phyloP scores from a whole-genome alignment of 208 protist genomes.

The Balamuthia mandrillaris region DNA sequence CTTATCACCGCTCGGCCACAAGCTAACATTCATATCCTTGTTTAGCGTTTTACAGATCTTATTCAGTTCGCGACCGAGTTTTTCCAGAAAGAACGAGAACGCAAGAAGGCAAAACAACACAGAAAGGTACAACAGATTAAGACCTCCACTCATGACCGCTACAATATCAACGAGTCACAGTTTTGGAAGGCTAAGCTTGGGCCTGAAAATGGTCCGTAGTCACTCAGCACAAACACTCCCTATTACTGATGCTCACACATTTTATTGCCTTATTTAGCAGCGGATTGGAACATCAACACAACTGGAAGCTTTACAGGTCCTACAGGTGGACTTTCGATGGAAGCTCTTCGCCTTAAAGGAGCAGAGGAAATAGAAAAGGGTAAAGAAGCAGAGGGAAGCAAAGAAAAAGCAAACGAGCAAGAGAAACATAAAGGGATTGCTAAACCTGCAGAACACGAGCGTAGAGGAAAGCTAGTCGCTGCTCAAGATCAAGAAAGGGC shows the following conservation, averaged over 20 bases:
- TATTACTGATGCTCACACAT: too few relatives aligned
- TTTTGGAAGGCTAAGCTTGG: background rate
- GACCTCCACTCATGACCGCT: background rate
- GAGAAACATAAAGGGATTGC: too few relatives aligned
- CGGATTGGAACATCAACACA: background rate
- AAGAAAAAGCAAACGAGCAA: too few relatives aligned
- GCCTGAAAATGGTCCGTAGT: too few relatives aligned
- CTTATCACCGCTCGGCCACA: background rate
- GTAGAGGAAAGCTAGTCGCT: too few relatives aligned
- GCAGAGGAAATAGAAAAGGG: too few relatives aligned
- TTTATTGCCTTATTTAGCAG: background rate
- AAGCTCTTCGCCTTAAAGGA: too few relatives aligned
- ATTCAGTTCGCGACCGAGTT: background rate
- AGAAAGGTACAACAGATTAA: background rate
- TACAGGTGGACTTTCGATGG: background rate
- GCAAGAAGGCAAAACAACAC: background rate
- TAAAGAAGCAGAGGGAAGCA: too few relatives aligned
- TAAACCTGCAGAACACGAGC: too few relatives aligned
- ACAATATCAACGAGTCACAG: conserved; percentile 6
- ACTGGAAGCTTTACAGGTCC: background rate
- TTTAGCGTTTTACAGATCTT: background rate
- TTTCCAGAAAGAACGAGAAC: background rate
- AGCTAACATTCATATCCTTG: background rate
- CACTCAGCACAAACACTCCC: too few relatives aligned
- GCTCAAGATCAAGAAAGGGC: too few relatives aligned